Conservation (phyloP, 2,329 filamentous ascomycete genomes). For the Juglanconis oblonga region DNA sequence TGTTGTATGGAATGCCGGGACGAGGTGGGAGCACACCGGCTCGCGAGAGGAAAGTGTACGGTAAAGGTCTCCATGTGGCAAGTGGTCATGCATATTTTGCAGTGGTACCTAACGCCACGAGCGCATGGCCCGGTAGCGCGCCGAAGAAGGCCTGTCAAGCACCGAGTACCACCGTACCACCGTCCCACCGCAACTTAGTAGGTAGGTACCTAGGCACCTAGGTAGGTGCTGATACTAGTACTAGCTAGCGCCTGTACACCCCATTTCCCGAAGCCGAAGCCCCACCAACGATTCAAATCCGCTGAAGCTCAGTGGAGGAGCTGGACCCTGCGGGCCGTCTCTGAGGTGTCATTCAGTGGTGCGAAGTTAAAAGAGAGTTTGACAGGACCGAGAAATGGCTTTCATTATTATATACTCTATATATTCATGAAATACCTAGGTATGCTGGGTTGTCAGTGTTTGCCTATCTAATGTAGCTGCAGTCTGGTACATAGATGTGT, state of each 20-base stretch:
- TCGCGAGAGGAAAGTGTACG: not conserved
- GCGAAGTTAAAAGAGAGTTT: too few species aligned
- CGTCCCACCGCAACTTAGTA: too few species aligned
- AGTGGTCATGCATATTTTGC: slow-evolving; percentile 1
- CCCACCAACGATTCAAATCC: slow-evolving; percentile 9
- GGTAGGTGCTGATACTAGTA: not conserved
- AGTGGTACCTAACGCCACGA: too few species aligned
- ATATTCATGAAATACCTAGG: too few species aligned
- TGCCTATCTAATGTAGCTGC: too few species aligned
- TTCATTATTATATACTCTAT: too few species aligned
- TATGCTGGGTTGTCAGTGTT: too few species aligned
- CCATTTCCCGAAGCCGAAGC: slow-evolving; percentile 11
- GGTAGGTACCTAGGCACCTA: too few species aligned
- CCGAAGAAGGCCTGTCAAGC: too few species aligned
- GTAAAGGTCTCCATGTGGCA: slow-evolving; percentile 2
- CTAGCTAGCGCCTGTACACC: not conserved
- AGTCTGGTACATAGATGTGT: not conserved
- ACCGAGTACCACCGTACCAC: too few species aligned
- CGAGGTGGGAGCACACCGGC: not conserved
- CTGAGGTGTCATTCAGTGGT: not conserved
- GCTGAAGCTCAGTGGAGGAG: slow-evolving; percentile 9
- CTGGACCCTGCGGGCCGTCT: not conserved
- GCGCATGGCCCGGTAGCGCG: too few species aligned
- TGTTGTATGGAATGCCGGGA: not conserved
- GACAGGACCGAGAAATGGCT: too few species aligned